Base-by-base conservation (phyloP, 2,329 filamentous ascomycete genomes). In the Fusarium sp. region DNA sequence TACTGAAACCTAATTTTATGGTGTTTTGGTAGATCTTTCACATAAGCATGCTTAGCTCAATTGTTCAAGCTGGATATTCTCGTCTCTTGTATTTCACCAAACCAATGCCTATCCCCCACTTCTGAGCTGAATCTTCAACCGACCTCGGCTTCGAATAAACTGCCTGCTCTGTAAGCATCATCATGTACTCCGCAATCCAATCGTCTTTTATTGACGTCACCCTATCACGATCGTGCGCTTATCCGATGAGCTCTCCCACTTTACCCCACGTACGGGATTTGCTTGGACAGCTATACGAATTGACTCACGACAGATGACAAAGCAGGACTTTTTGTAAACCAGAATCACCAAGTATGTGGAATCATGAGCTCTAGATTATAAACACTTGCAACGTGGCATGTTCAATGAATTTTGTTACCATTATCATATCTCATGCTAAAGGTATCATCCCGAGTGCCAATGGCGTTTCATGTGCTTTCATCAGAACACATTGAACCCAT, bases 121-220 rank as follows among this genome's bases (percentile, higher is more conserved):
- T 38, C 43, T 40, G 38, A 54, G 22, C 39, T 40, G 10, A 40
- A 14, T 21, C 39, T 40, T 6, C 19, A 34, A 38, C n/a, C 34
- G 39, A 45, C 34, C 22, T 46, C 28, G 49, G 49, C 42, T 24
- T 22, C 26, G 36, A 24, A 24, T 9, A 19, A 14, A 26, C 2
- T 26, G 22, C 10, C 24, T 59, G 57, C 59, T 63, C 49, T 34
- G 24, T 56, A 46, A 63, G 45, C 57, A 44, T 44, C 26, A 19
- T 28, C 39, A 19, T 14, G 17, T 33, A 31, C 21, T 55, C 49
- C 33, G 6, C 49, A 31, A 1, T 38, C 9, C 15, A 38, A 42
- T 42, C 28, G 10, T 14, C 21, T 22, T 15, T 17, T 17, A 42
- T 58, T 65, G 60, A 65, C 62, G 62, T 65, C 62, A 65, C 62